phyloP scores from a whole-genome alignment of 257 asterid genomes.

The Knoxia roxburghii region DNA sequence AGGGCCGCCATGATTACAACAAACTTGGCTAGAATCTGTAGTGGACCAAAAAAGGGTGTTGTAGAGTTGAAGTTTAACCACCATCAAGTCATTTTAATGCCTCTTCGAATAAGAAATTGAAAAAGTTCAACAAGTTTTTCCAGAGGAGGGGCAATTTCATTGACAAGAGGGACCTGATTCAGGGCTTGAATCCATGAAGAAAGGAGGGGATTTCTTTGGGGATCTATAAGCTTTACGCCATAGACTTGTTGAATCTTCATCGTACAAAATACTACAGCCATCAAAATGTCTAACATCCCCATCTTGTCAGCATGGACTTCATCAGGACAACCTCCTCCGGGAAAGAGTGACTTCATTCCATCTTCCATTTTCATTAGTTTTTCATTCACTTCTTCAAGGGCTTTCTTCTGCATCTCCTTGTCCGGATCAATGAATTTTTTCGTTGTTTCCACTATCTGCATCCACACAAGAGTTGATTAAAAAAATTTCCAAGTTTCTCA shows the following conservation, averaged over 20 bases:
- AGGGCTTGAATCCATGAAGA: slow-evolving; percentile 30
- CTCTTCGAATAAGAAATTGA: slow-evolving; percentile 13
- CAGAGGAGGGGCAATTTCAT: slow-evolving; percentile 21
- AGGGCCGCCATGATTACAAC: too few relatives aligned
- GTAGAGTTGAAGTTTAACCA: too few relatives aligned
- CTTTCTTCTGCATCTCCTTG: slow-evolving; percentile 10
- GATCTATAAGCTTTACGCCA: slow-evolving; percentile 28
- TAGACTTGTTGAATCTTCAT: slow-evolving; percentile 25
- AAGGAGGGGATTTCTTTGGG: slow-evolving; percentile 30
- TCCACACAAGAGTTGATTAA: too few relatives aligned
- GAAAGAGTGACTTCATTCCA: slow-evolving; percentile 20
- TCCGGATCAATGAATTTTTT: slow-evolving; percentile 20
- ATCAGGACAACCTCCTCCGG: slow-evolving; percentile 14
- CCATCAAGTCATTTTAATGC: too few relatives aligned
- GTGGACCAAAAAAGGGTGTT: too few relatives aligned
- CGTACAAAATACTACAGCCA: slow-evolving; percentile 30
- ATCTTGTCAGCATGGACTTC: slow-evolving; percentile 9
- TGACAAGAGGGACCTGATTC: slow-evolving; percentile 23
- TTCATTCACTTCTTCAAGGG: slow-evolving; percentile 18
- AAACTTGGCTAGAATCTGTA: too few relatives aligned
- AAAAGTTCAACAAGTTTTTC: slow-evolving; percentile 23
- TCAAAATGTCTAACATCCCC: slow-evolving; percentile 30
- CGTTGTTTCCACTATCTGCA: too few relatives aligned
- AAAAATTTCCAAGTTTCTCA: slow-evolving; percentile 19
- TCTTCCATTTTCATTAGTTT: slow-evolving; percentile 28